Evolutionary conservation across 805 yeast genomes (phyloP), one percentile per base, ranked within the genome.

Genomic region (Saccharomycopsis oosterbeekiorum): DNA sequence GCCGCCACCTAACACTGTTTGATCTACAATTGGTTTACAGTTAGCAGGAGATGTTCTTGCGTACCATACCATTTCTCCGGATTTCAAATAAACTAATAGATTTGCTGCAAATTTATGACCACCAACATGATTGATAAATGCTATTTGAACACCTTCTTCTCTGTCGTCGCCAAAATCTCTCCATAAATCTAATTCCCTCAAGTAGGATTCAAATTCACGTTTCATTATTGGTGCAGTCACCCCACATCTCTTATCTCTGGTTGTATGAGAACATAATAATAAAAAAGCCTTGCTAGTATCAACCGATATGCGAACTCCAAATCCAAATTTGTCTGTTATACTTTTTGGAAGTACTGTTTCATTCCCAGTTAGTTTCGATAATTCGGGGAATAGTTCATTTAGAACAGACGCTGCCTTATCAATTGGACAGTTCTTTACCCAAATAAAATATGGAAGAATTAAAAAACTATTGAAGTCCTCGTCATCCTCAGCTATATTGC

Each of bases 31-130:
- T 1, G 88, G 85, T 61, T 80, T 78, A 26, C 86, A 88, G 68
- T 89, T 88, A 58, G 78, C 77, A 3, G 98, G 98, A 2, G 82
- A 78, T 60, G 96, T 86, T 64, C 93, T 79, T 0, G 96, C 99
- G 69, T 89, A 75, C 97, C 97, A 91, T 36, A 91, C 81, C 62
- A 85, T 84, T 66, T 88, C 88, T 5, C 94, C 96, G 11, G 81
- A 74, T 65, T 80, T 84, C 65, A 84, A 74, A 70, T 90, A 91
- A 15, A 93, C 81, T 58, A 90, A 78, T 2, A 89, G 88, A 71
- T 93, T 93, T 1, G 97, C 97, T 1, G 94, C 90, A 73, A 78
- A 94, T 72, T 94, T 94, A 74, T 93, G 99, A 4, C 98, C 98
- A 6, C 99, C 99, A 34, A 93, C 88, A 71, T 93, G 99, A 68